Conservation (phyloP, 2,329 filamentous ascomycete species). For the Capronia epimyces region DNA sequence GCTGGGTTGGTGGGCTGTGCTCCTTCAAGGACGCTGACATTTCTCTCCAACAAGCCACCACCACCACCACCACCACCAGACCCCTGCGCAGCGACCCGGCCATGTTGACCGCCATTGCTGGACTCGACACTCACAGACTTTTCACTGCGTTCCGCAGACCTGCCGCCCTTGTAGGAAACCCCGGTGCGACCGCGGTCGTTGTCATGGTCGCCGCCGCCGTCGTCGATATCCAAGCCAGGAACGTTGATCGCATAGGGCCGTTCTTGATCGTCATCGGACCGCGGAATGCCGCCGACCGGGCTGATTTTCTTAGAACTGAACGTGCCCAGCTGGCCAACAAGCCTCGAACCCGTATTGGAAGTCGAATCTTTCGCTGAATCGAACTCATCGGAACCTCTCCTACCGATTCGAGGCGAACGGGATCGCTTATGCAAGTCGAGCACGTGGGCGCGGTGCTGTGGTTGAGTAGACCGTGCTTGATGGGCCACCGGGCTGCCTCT, state of each 20-base stretch:
- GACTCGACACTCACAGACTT: constrained; percentile 16
- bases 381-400: constrained; percentile 28
- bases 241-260: constrained; percentile 36
- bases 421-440: constrained; percentile 36
- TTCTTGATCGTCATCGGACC: constrained; percentile 35
- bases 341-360: constrained; percentile 13
- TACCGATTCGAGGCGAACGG: constrained; percentile 34
- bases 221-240: constrained; percentile 28
- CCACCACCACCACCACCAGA: background rate
- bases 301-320: constrained; percentile 32
- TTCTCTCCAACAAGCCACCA: background rate
- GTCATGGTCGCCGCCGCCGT: background rate
- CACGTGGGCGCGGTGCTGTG: constrained; percentile 27
- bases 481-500: background rate
- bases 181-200: constrained; percentile 1
- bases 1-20: background rate
- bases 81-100: too few relatives aligned
- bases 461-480: background rate
- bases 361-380: constrained; percentile 5
- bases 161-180: background rate
- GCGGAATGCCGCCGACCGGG: constrained; percentile 30
- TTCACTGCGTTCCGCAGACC: constrained; percentile 1
- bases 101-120: too few relatives aligned
- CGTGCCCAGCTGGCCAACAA: constrained; percentile 32
- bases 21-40: background rate